phyloP scores from a whole-genome alignment of 208 protist genomes.

The Balamuthia mandrillaris region DNA sequence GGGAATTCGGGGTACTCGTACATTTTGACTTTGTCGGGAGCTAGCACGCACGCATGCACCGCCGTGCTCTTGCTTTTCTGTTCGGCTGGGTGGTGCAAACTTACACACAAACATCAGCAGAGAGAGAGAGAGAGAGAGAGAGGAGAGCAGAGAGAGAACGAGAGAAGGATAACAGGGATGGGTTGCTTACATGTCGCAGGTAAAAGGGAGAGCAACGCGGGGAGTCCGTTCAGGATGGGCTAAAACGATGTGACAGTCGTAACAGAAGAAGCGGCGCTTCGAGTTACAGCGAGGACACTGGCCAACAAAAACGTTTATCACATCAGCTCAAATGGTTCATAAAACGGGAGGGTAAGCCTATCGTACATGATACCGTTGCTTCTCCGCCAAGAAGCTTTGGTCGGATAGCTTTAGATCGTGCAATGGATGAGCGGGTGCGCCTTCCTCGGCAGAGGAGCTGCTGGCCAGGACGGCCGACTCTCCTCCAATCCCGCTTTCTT shows the following conservation, averaged over 20 bases:
- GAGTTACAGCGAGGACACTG: background rate
- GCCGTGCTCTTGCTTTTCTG: background rate
- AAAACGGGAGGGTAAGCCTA: background rate
- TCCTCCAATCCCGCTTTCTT: background rate
- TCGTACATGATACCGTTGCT: background rate
- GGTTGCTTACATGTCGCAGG: conserved; percentile 6
- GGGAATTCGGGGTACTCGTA: background rate
- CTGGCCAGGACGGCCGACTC: too few relatives aligned
- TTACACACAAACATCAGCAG: background rate
- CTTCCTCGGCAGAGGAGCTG: background rate
- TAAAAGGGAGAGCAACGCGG: background rate
- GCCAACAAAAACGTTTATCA: background rate
- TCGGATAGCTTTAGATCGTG: background rate
- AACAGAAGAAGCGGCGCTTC: background rate
- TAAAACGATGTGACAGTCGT: background rate
- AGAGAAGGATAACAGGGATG: background rate
- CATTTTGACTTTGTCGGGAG: background rate
- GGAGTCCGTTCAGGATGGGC: background rate
- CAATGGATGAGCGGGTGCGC: background rate
- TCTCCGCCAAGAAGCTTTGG: background rate
- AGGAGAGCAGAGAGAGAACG: background rate
- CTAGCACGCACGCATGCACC: background rate
- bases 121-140: too few relatives aligned
- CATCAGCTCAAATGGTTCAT: background rate
- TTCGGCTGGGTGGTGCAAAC: background rate